A percentile compares a stretch with the other conserved stretches of the same genome.
These are phyloP conservation scores for Chlorokybus atmophyticus DNA, from an alignment of 139 green algal species.

Conservation along the genomic window DNA sequence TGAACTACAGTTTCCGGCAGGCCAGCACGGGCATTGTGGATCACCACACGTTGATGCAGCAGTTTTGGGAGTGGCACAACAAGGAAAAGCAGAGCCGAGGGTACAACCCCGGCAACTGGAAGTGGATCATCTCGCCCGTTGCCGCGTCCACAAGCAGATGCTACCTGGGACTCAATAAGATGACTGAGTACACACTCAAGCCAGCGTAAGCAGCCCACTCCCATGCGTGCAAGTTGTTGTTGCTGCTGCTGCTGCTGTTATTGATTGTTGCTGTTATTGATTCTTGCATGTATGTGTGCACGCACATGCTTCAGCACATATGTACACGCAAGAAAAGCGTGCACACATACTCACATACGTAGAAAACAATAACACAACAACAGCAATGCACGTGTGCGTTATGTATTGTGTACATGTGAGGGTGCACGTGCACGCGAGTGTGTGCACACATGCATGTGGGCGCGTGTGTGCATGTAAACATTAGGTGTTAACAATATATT, in stretches of 20 bases:
- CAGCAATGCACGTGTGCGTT: no score
- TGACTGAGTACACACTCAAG: conserved; percentile 44
- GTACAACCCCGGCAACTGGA: conserved; percentile 40
- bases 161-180: conserved; percentile 38
- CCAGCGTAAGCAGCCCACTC: conserved; percentile 7
- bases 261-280: no score
- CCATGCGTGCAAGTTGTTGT: not conserved
- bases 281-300: not conserved
- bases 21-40: conserved; percentile 28
- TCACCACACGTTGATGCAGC: conserved; percentile 34
- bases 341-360: no score
- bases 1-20: conserved; percentile 27
- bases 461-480: no score
- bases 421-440: no score
- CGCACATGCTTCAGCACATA: not conserved
- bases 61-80: conserved; percentile 33
- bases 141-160: conserved; percentile 21
- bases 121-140: conserved; percentile 38
- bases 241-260: no score
- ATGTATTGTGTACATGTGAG: no score
- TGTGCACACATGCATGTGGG: no score
- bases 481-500: no score
- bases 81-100: conserved; percentile 26
- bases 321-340: no score
- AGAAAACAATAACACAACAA: no score